phyloP scores from a whole-genome alignment of 306 rosid species.

The Lupinus albus region DNA sequence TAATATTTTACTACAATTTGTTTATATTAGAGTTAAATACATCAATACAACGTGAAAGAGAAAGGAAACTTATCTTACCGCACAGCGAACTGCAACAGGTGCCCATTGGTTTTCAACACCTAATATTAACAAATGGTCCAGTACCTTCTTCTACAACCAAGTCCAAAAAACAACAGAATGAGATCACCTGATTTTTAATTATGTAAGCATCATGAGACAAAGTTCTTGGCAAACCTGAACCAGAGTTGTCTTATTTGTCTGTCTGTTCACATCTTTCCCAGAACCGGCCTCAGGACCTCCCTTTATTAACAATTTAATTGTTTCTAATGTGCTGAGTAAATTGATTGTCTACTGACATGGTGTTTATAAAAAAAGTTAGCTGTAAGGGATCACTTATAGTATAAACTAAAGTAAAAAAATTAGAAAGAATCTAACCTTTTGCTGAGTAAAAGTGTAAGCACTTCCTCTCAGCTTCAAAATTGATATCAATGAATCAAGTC shows the following conservation, averaged over 20 bases:
- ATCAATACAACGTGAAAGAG: slow-evolving; percentile 16
- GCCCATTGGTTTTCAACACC: slow-evolving; percentile 97
- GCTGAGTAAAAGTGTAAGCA: slow-evolving; percentile 77
- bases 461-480: slow-evolving; percentile 76
- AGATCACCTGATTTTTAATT: slow-evolving; percentile 39
- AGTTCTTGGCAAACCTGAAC: slow-evolving; percentile 69
- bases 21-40: background rate
- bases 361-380: slow-evolving; percentile 54
- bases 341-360: slow-evolving; percentile 96
- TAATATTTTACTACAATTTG: background rate
- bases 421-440: slow-evolving; percentile 81
- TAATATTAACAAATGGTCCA: slow-evolving; percentile 82
- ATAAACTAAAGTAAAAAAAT: slow-evolving; percentile 34
- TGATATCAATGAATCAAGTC: slow-evolving; percentile 81
- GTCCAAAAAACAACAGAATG: slow-evolving; percentile 39
- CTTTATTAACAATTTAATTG: slow-evolving; percentile 67
- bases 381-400: slow-evolving; percentile 46
- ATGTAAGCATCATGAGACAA: slow-evolving; percentile 30
- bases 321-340: slow-evolving; percentile 83
- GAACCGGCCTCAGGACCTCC: slow-evolving; percentile 79
- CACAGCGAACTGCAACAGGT: slow-evolving; percentile 80
- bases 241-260: slow-evolving; percentile 71
- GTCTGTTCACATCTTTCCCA: slow-evolving; percentile 74
- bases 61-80: slow-evolving; percentile 52
- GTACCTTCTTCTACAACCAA: slow-evolving; percentile 66